A percentile compares a stretch with the other conserved stretches of the same genome.
Evolutionary conservation across 345 rosid species (phyloP).

Genomic region (Diplotaxis tenuifolia): DNA sequence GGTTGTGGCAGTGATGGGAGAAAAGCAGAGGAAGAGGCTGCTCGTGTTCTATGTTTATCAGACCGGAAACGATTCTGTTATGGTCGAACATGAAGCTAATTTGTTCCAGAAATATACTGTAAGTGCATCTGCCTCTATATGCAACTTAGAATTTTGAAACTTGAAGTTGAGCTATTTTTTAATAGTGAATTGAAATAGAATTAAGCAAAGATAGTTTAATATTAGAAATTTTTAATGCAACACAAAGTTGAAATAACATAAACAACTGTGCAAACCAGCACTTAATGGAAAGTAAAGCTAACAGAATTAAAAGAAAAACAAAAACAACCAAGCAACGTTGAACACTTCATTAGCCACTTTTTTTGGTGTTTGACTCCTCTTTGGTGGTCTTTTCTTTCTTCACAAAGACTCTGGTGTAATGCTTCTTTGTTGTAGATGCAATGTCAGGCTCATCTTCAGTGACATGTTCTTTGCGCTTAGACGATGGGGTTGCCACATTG

Average conservation of each 20-base stretch:
- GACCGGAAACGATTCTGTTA: too few species aligned
- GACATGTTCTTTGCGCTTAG: neutral
- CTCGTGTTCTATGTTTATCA: too few species aligned
- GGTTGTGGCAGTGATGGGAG: too few species aligned
- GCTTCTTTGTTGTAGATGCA: neutral
- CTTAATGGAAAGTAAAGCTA: too few species aligned
- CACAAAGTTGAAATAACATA: neutral
- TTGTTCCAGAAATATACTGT: too few species aligned
- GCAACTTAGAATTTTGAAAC: too few species aligned
- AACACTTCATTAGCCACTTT: neutral
- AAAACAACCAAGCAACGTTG: neutral
- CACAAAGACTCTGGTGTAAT: neutral
- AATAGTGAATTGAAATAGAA: too few species aligned
- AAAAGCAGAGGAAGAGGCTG: too few species aligned
- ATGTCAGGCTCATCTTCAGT: neutral
- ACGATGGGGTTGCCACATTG: neutral
- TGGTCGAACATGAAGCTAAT: too few species aligned
- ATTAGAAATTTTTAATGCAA: neutral
- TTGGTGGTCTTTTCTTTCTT: neutral
- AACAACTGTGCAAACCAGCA: neutral
- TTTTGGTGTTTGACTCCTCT: neutral
- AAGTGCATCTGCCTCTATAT: too few species aligned
- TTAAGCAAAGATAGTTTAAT: too few species aligned
- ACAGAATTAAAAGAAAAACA: neutral
- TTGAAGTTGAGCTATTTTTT: too few species aligned